phyloP scores from a whole-genome alignment of 2,329 filamentous ascomycete species.

The Rhexocercosporidium sp. region DNA sequence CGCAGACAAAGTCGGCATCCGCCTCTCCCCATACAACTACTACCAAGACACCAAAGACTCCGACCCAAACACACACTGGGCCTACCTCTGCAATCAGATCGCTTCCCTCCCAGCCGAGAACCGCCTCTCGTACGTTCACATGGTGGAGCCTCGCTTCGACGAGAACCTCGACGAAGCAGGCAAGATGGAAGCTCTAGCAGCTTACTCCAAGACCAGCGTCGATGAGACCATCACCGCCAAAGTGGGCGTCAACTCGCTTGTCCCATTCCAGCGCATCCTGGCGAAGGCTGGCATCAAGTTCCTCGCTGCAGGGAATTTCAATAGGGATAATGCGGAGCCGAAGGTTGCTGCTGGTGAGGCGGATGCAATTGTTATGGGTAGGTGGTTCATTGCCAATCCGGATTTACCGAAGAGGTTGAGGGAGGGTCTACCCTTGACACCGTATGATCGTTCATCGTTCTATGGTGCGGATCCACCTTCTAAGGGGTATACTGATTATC shows the following conservation, averaged over 20 bases:
- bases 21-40: constrained; percentile 60
- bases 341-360: constrained; percentile 37
- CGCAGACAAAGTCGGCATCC: constrained; percentile 56
- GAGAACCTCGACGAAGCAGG: constrained; percentile 51
- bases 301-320: constrained; percentile 56
- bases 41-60: constrained; percentile 64
- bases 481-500: constrained; percentile 29
- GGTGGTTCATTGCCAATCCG: constrained; percentile 31
- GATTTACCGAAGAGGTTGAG: constrained; percentile 26
- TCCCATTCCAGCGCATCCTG: constrained; percentile 55
- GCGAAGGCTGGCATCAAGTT: constrained; percentile 52
- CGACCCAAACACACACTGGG: constrained; percentile 40
- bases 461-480: constrained; percentile 37
- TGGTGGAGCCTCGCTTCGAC: constrained; percentile 30
- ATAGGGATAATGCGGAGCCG: constrained; percentile 35
- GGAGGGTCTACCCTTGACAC: constrained; percentile 40
- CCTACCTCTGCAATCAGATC: constrained; percentile 46
- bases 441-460: constrained; percentile 28
- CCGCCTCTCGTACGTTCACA: constrained; percentile 27
- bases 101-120: constrained; percentile 18
- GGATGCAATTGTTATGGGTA: constrained; percentile 29
- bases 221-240: constrained; percentile 51
- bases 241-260: constrained; percentile 49
- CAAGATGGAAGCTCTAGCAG: constrained; percentile 56
- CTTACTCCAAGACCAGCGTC: constrained; percentile 46